Conservation (phyloP, 352 stramenopile genomes). For the Sclerospora graminicola region DNA sequence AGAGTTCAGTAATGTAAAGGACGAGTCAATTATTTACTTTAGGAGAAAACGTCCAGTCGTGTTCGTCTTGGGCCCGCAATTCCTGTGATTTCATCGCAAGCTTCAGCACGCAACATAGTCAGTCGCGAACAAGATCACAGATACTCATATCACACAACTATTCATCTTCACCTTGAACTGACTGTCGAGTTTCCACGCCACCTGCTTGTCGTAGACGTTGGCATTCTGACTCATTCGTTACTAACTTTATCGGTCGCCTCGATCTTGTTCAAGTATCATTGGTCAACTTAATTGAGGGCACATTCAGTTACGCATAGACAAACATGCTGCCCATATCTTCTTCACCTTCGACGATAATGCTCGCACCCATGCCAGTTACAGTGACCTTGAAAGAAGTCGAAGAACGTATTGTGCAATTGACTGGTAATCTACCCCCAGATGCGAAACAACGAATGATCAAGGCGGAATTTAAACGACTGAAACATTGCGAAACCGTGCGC, state of each 20-base stretch:
- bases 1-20: neutral
- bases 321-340: too few species aligned
- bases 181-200: conserved; percentile 43
- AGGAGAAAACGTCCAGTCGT: conserved; percentile 51
- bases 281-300: too few species aligned
- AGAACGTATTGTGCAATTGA: conserved; percentile 32
- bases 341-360: too few species aligned
- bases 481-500: conserved; percentile 70
- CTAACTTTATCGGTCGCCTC: neutral
- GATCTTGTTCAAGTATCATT: too few species aligned
- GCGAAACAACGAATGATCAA: conserved; percentile 43
- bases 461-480: conserved; percentile 61
- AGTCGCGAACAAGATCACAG: too few species aligned
- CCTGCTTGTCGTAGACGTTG: conserved; percentile 50
- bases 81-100: conserved; percentile 32
- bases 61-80: conserved; percentile 26
- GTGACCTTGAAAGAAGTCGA: conserved; percentile 60
- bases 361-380: neutral
- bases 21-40: conserved; percentile 20
- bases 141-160: neutral
- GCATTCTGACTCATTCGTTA: conserved; percentile 3
- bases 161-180: conserved; percentile 28
- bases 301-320: too few species aligned
- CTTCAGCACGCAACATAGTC: conserved; percentile 5
- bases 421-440: conserved; percentile 31